Evolutionary conservation across 208 protist genomes (phyloP).

Genomic region (Trypanosoma scelopori): DNA sequence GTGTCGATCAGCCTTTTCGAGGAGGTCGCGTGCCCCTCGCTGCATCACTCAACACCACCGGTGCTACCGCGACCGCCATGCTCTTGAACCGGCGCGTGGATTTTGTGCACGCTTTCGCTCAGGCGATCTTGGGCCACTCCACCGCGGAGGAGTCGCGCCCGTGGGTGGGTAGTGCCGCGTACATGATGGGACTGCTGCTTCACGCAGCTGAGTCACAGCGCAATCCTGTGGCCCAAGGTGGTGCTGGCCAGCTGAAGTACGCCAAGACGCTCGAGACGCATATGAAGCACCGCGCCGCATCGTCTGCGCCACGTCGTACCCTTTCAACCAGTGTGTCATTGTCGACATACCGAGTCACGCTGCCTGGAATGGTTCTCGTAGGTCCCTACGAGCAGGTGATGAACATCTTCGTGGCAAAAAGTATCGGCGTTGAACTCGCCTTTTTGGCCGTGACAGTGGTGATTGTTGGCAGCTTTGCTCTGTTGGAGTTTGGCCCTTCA

Average conservation of each 20-base stretch:
- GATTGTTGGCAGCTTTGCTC: slow-evolving; percentile 43
- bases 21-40: slow-evolving; percentile 28
- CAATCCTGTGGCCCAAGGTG: slow-evolving; percentile 45
- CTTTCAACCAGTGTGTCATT: slow-evolving; percentile 20
- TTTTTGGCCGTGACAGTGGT: slow-evolving; percentile 24
- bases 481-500: slow-evolving; percentile 45
- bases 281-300: slow-evolving; percentile 32
- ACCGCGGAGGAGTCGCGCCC: neutral
- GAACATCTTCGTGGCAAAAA: slow-evolving; percentile 51
- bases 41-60: slow-evolving; percentile 21
- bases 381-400: slow-evolving; percentile 68
- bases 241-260: slow-evolving; percentile 35
- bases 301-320: neutral
- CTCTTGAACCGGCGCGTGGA: slow-evolving; percentile 41
- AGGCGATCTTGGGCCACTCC: slow-evolving; percentile 30
- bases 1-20: slow-evolving; percentile 67
- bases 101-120: slow-evolving; percentile 66
- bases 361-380: slow-evolving; percentile 41
- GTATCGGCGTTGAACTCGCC: slow-evolving; percentile 32
- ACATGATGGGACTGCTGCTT: slow-evolving; percentile 56
- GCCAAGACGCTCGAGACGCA: slow-evolving; percentile 48
- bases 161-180: slow-evolving; percentile 50
- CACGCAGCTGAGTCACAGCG: slow-evolving; percentile 44
- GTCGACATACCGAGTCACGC: slow-evolving; percentile 29
- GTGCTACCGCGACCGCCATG: slow-evolving; percentile 21